Evolutionary conservation across 164 flowering plant species (phyloP).

Genomic region (Litsea cubeba): DNA sequence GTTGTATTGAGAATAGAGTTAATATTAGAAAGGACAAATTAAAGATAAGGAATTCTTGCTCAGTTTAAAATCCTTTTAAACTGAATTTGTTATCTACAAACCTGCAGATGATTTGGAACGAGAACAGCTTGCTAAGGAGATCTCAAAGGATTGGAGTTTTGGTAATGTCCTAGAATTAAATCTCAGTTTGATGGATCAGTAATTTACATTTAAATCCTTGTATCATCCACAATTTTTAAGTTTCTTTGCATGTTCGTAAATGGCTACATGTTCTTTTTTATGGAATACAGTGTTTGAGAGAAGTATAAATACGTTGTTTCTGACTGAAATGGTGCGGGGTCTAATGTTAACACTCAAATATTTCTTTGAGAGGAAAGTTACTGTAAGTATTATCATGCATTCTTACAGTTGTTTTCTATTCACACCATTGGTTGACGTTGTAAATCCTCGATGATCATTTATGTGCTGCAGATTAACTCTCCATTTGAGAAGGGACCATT

Average conservation of each 20-base stretch:
- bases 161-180: constrained; percentile 33
- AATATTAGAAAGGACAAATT: neutral
- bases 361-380: constrained; percentile 89
- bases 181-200: neutral
- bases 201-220: neutral
- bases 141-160: constrained; percentile 94
- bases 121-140: constrained; percentile 84
- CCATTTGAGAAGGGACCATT: constrained; percentile 99
- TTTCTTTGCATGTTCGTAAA: neutral
- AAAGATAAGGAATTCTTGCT: neutral
- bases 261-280: constrained; percentile 1
- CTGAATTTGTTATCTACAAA: neutral
- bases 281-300: constrained; percentile 75
- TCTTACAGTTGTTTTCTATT: neutral
- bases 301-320: constrained; percentile 84
- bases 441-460: constrained; percentile 4
- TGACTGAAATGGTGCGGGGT: constrained; percentile 98
- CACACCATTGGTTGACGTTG: neutral
- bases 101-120: constrained; percentile 79
- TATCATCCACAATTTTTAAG: neutral
- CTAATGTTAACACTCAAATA: constrained; percentile 82
- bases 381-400: constrained; percentile 56
- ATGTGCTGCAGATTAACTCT: constrained; percentile 70
- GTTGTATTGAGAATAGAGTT: neutral
- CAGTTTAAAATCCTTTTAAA: neutral